Base-by-base conservation (phyloP, 768 basidiomycete species). In the Podaxis rugospora region DNA sequence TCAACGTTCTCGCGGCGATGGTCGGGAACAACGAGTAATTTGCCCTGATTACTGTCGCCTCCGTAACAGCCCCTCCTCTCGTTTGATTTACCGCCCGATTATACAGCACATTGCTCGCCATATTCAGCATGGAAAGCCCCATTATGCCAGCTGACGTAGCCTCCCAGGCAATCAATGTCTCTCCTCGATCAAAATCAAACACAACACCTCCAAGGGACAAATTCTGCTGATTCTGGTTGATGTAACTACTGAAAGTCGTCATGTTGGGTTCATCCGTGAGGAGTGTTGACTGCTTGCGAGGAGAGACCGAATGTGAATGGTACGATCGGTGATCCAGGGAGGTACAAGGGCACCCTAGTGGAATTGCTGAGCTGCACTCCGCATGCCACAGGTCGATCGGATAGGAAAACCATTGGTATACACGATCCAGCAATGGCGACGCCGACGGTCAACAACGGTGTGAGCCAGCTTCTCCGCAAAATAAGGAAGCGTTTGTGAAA, bases 121-220 rank as follows among this genome's bases (percentile, higher is more conserved):
- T 68, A 67, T 90, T 93, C 58, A 92, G 70, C 76, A 90, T 76
- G 1, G 81, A 76, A 1, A 81, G 78, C 3, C 87, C 88, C 16
- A 77, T 79, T 5, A 83, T 64, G 1, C 85, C 84, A 4, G 88
- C 85, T 5, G 85, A 75, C 1, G 77, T 72, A 1, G 84, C 87
- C 69, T 92, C 86, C 87, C 89, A 92, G 25, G 91, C 89, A 35
- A 92, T 66, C 46, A 90, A 67, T 0, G 86, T 73, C 10, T 79
- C 69, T 0, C 81, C 80, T 0, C 81, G 79, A 32, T 76, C 62
- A 4, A 72, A 36, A 60, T 91, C 79, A 11, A 90, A 66, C 0
- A 90, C 90, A 27, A 92, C 70, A 32, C 91, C 91, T 36, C 91
- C 91, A 14, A 85, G 66, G 0, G 83, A 74, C n/a, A 88, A 69